These are phyloP conservation scores for Tulasnella sp. DNA, from an alignment of 768 basidiomycete species.

Conservation along the genomic window DNA sequence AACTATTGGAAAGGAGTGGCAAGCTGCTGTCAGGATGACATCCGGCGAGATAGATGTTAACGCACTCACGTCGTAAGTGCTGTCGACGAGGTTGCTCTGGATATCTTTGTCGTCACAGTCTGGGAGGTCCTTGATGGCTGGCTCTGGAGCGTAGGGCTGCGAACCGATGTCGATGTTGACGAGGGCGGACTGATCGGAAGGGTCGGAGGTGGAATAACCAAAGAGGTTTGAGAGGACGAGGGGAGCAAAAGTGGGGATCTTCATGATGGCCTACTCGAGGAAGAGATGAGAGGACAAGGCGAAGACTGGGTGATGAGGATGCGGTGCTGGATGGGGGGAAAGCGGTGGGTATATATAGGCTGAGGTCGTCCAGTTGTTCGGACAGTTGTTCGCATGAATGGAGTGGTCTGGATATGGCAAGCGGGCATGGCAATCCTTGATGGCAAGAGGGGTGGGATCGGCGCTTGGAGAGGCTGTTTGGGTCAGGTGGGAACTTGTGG, in stretches of 20 bases:
- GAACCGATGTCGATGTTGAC: background rate
- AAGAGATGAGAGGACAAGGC: background rate
- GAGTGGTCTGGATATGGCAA: background rate
- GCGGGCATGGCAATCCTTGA: background rate
- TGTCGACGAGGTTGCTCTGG: background rate
- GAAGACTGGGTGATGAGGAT: background rate
- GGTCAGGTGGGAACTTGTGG: background rate
- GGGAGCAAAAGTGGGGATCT: conserved; percentile 5
- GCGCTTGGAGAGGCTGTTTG: background rate
- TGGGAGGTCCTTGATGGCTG: background rate
- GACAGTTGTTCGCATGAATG: background rate
- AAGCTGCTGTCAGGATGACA: background rate
- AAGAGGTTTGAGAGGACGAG: conserved; percentile 2
- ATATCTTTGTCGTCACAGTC: background rate
- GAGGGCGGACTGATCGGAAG: background rate
- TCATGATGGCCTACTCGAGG: background rate
- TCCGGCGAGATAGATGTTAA: background rate
- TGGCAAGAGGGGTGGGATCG: background rate
- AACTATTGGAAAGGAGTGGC: background rate
- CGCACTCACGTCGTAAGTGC: background rate
- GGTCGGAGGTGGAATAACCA: background rate
- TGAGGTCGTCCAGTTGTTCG: background rate
- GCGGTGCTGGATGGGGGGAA: background rate
- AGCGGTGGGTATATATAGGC: background rate
- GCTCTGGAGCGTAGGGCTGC: background rate